Evolutionary conservation across 495 filamentous ascomycete genomes (phyloP).

Genomic region (Daldinia childiae): DNA sequence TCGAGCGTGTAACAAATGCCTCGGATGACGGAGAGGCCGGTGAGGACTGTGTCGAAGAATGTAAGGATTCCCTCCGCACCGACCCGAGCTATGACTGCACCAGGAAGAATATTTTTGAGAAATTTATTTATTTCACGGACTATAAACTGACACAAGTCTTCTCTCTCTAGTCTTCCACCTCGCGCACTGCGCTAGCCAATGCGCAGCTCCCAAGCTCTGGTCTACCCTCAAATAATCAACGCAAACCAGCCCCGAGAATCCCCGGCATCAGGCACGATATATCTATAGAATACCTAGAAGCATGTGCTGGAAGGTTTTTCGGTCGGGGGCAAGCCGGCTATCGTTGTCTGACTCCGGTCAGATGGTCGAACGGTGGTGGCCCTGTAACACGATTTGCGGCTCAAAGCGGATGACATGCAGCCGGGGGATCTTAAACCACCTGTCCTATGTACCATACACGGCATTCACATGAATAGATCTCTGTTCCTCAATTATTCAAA

Average conservation of each 20-base stretch:
- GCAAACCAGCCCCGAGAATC: conserved; percentile 4
- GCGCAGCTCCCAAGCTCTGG: conserved; percentile 96
- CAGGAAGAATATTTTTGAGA: not conserved
- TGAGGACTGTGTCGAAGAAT: conserved; percentile 99
- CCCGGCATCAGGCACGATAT: conserved; percentile 10
- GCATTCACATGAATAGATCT: conserved; percentile 46
- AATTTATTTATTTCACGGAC: not conserved
- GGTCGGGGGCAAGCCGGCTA: conserved; percentile 17
- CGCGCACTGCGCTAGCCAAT: conserved; percentile 88
- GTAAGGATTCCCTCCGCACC: conserved; percentile 69
- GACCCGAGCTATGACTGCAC: not conserved
- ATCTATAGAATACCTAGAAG: conserved; percentile 36
- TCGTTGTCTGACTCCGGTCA: conserved; percentile 23
- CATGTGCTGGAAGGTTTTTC: conserved; percentile 23
- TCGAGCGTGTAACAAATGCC: conserved; percentile 86
- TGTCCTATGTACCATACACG: conserved; percentile 46
- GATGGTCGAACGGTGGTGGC: conserved; percentile 24
- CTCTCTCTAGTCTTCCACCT: conserved; percentile 88
- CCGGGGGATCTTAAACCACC: conserved; percentile 32
- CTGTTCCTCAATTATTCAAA: conserved; percentile 31
- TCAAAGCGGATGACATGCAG: conserved; percentile 23
- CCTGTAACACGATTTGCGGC: conserved; percentile 44
- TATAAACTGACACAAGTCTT: conserved; percentile 29
- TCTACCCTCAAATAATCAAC: conserved; percentile 80
- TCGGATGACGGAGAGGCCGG: conserved; percentile 67